Evolutionary conservation across 257 asterid species (phyloP).

Genomic region (Avicennia marina): DNA sequence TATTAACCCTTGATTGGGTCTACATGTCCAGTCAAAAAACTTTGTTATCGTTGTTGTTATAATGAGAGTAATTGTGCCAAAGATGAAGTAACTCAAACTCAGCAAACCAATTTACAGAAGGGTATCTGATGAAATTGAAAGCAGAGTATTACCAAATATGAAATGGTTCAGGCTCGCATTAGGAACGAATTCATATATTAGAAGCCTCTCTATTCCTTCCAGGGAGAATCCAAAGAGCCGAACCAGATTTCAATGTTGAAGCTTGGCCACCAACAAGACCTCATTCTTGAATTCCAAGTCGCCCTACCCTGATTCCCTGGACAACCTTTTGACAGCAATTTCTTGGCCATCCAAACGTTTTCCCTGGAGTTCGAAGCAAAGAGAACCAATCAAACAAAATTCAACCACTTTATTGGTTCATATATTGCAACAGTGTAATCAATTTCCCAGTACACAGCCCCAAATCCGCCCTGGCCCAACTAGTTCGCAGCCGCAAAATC

Average conservation of each 20-base stretch:
- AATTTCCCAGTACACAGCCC: slow-evolving; percentile 19
- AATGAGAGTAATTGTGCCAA: too few relatives aligned
- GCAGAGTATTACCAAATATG: slow-evolving; percentile 26
- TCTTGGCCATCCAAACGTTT: slow-evolving; percentile 13
- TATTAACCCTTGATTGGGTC: slow-evolving; percentile 2
- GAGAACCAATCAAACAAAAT: not conserved
- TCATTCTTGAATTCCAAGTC: slow-evolving; percentile 4
- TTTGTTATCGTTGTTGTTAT: too few relatives aligned
- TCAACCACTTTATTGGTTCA: too few relatives aligned
- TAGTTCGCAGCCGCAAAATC: slow-evolving; percentile 14
- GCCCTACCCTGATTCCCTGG: slow-evolving; percentile 9
- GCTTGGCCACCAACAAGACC: too few relatives aligned
- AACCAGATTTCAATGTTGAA: too few relatives aligned
- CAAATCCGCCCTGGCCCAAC: slow-evolving; percentile 26
- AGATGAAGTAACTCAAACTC: too few relatives aligned
- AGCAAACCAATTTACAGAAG: not conserved
- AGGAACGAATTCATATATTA: slow-evolving; percentile 19
- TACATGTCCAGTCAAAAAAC: not conserved
- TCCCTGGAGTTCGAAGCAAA: slow-evolving; percentile 4
- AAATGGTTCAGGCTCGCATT: slow-evolving; percentile 28
- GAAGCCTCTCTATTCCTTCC: slow-evolving; percentile 15
- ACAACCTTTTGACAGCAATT: slow-evolving; percentile 27
- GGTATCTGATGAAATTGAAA: not conserved
- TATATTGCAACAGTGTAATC: too few relatives aligned
- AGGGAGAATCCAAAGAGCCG: too few relatives aligned